phyloP scores from a whole-genome alignment of 768 basidiomycete species.

The Lyophyllum shimeji region DNA sequence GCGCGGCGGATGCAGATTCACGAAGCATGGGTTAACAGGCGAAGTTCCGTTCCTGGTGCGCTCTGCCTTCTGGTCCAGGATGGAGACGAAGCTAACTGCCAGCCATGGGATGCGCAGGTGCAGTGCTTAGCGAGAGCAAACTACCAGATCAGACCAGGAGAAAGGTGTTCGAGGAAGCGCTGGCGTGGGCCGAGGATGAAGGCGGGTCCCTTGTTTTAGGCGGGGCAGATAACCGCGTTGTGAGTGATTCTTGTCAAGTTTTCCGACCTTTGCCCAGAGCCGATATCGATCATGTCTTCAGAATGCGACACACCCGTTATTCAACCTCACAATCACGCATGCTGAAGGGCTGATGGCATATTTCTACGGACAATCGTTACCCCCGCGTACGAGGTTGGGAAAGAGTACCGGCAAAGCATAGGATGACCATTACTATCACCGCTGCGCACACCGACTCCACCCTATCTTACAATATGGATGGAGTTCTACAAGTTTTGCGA shows the following conservation, averaged over 20 bases:
- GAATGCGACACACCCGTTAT: constrained; percentile 83
- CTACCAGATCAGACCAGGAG: constrained; percentile 20
- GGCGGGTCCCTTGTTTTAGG: constrained; percentile 58
- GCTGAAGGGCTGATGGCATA: constrained; percentile 64
- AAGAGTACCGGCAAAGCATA: background rate
- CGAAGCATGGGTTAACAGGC: constrained; percentile 34
- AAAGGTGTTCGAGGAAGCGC: constrained; percentile 48
- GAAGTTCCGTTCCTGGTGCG: constrained; percentile 2
- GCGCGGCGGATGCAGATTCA: constrained; percentile 32
- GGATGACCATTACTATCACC: no score
- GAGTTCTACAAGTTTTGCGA: no score
- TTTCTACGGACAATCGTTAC: constrained; percentile 66
- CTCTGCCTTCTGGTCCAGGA: background rate
- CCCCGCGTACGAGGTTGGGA: constrained; percentile 25
- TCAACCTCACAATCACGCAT: constrained; percentile 73
- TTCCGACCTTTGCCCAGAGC: no score
- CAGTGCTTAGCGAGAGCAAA: constrained; percentile 33
- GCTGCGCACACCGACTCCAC: background rate
- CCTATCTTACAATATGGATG: no score
- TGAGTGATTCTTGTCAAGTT: constrained; percentile 38
- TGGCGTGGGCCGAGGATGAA: constrained; percentile 71
- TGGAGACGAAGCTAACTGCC: background rate
- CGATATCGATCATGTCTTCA: constrained; percentile 22
- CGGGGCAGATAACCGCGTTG: constrained; percentile 59
- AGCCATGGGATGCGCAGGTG: constrained; percentile 15